Percentiles rank a stretch among this genome's conserved stretches.
Conservation (phyloP, 169 alveolate species). For the Plasmodium cynomolgi region DNA sequence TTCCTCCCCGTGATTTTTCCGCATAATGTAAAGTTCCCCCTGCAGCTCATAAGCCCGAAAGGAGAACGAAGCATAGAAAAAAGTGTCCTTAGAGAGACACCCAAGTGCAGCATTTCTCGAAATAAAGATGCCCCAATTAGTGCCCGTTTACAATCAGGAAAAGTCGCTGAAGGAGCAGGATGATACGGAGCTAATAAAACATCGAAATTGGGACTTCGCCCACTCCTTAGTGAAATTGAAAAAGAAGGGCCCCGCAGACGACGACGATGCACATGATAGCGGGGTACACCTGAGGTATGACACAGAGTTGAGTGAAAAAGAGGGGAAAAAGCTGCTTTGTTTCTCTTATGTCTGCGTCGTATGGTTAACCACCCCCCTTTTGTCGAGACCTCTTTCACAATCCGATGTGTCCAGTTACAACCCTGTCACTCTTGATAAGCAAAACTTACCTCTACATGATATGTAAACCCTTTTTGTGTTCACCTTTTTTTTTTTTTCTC, state of each 20-base stretch:
- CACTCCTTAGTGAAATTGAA: slow-evolving; percentile 25
- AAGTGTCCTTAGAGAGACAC: background rate
- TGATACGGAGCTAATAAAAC: slow-evolving; percentile 34
- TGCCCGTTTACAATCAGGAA: slow-evolving; percentile 65
- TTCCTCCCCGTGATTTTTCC: background rate
- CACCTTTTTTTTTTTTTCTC: background rate
- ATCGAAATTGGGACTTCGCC: slow-evolving; percentile 44
- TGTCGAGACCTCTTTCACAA: background rate
- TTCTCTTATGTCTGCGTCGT: background rate
- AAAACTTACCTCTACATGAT: background rate
- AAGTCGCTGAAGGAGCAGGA: slow-evolving; percentile 47
- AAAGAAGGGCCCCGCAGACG: background rate
- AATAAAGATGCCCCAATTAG: slow-evolving; percentile 36
- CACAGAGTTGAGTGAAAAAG: background rate
- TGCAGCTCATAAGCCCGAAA: background rate
- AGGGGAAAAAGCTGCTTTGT: background rate
- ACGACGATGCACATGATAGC: slow-evolving; percentile 16
- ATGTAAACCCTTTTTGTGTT: background rate
- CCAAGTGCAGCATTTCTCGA: background rate
- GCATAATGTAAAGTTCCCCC: background rate
- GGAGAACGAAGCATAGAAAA: background rate
- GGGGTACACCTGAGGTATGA: slow-evolving; percentile 5
- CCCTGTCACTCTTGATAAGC: background rate
- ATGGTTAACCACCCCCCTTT: background rate
- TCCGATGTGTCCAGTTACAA: background rate